Evolutionary conservation across 2,329 filamentous ascomycete species (phyloP), one percentile per base, ranked within the genome.

Genomic region (Sporothrix schenckii): DNA sequence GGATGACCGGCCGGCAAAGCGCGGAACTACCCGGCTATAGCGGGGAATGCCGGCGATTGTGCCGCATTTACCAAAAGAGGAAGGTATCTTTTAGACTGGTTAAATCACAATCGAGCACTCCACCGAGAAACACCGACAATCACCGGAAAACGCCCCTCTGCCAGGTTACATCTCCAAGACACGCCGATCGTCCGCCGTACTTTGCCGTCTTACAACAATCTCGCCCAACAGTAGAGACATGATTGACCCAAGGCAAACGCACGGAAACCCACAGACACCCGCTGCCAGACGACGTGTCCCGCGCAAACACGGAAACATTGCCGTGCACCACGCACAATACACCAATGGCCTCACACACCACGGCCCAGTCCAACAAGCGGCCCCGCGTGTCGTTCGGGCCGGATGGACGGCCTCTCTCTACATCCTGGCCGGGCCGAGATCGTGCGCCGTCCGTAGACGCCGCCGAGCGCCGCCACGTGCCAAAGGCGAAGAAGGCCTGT

Each of bases 401-500:
- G 41, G 41, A 44, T 44, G 41, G 4, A 14, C 41, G 27, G 27
- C 27, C 27, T 30, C 3, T 30, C 3, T 30, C 27, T 30, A 5
- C 41, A 14, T 6, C 10, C 4, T 49, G 24, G 44, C 13, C 41
- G 13, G 60, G 47, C 44, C 60, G n/a, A 4, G 68, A 41, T 3
- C 27, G 3, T 13, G 52, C 21, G 13, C 24, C 54, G 6, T 61
- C n/a, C 21, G 14, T n/a, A 3, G 56, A 47, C 7, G 41, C 14
- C 7, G 41, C 14, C 63, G 27, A 66, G 19, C 63, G 10, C 11
- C 47, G 30, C 24, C 49, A 27, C 2, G 49, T 50, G 44, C 68
- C 65, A 19, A 73, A 73, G 52, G 72, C 10, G 19, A 21, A 19
- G 21, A 41, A 73, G 72, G 41, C 41, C 10, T 44, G 41, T 6